Percentiles rank a stretch among this genome's conserved stretches.
These are phyloP conservation scores for Massarina eburnea DNA, from an alignment of 2,329 filamentous ascomycete species.

Conservation along the genomic window DNA sequence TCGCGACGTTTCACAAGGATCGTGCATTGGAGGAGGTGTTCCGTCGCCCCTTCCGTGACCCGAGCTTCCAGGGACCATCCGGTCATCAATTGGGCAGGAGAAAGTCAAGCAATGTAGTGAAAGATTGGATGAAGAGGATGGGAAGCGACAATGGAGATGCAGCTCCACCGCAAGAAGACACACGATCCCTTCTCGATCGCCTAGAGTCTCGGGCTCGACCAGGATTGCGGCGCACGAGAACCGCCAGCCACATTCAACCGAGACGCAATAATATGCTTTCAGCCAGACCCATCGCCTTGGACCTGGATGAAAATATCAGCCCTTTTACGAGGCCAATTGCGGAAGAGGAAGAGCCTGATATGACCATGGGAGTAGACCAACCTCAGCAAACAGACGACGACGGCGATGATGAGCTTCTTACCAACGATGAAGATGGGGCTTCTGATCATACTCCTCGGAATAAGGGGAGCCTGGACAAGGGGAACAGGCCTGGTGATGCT, in stretches of 20 bases:
- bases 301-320: slow-evolving; percentile 52
- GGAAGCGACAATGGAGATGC: slow-evolving; percentile 57
- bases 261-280: slow-evolving; percentile 52
- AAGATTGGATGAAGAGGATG: slow-evolving; percentile 82
- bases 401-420: slow-evolving; percentile 86
- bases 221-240: slow-evolving; percentile 55
- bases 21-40: slow-evolving; percentile 91
- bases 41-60: slow-evolving; percentile 64
- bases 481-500: slow-evolving; percentile 24
- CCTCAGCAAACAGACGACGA: slow-evolving; percentile 75
- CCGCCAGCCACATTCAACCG: slow-evolving; percentile 31
- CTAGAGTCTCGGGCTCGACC: slow-evolving; percentile 57
- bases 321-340: slow-evolving; percentile 40
- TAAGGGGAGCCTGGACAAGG: slow-evolving; percentile 24
- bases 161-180: slow-evolving; percentile 62
- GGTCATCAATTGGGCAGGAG: slow-evolving; percentile 56
- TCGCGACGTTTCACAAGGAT: slow-evolving; percentile 87
- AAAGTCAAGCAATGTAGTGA: slow-evolving; percentile 79
- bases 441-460: slow-evolving; percentile 27
- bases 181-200: slow-evolving; percentile 59
- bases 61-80: slow-evolving; percentile 45
- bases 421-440: slow-evolving; percentile 61
- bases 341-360: slow-evolving; percentile 49
- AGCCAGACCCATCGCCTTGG: slow-evolving; percentile 58
- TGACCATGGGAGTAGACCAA: slow-evolving; percentile 47